A percentile compares a stretch with the other conserved stretches of the same genome.
phyloP scores from a whole-genome alignment of 768 basidiomycete genomes.

The Calvatia gigantea region DNA sequence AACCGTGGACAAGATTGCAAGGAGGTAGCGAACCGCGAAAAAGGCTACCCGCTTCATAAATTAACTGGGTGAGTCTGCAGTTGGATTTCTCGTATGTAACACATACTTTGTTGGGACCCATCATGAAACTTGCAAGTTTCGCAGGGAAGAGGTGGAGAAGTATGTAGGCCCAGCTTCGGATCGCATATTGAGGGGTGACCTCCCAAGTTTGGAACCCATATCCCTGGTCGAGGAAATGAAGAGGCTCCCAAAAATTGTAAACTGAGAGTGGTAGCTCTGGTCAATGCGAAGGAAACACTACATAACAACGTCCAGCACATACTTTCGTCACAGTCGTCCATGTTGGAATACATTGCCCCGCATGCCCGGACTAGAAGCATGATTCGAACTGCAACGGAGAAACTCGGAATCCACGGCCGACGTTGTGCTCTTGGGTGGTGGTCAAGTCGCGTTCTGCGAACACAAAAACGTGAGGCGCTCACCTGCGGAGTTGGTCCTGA shows the following conservation, averaged over 20 bases:
- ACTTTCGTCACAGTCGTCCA: conserved; percentile 98
- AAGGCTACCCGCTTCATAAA: conserved; percentile 72
- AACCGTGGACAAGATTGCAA: conserved; percentile 69
- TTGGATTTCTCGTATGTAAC: neutral
- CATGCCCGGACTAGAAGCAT: conserved; percentile 76
- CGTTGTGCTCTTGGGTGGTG: conserved; percentile 50
- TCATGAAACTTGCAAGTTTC: conserved; percentile 45
- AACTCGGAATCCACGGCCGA: conserved; percentile 82
- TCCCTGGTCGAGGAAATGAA: conserved; percentile 86
- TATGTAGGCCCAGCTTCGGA: conserved; percentile 94
- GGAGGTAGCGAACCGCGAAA: conserved; percentile 80
- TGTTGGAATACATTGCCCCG: conserved; percentile 93
- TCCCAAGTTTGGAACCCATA: conserved; percentile 99
- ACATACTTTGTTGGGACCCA: conserved; percentile 63
- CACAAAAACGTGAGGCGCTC: too few relatives aligned
- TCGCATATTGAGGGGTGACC: conserved; percentile 83
- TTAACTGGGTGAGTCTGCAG: conserved; percentile 5
- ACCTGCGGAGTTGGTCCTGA: conserved; percentile 80
- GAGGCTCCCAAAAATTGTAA: conserved; percentile 98
- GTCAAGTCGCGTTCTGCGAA: conserved; percentile 10
- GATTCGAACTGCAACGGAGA: conserved; percentile 81
- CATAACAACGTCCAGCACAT: conserved; percentile 1
- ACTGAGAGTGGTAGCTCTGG: conserved; percentile 43
- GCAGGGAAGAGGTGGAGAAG: conserved; percentile 72
- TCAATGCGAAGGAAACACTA: neutral